These are phyloP conservation scores for Ceratobasidium theobromae DNA, from an alignment of 1,284 basidiomycete genomes.

Conservation along the genomic window DNA sequence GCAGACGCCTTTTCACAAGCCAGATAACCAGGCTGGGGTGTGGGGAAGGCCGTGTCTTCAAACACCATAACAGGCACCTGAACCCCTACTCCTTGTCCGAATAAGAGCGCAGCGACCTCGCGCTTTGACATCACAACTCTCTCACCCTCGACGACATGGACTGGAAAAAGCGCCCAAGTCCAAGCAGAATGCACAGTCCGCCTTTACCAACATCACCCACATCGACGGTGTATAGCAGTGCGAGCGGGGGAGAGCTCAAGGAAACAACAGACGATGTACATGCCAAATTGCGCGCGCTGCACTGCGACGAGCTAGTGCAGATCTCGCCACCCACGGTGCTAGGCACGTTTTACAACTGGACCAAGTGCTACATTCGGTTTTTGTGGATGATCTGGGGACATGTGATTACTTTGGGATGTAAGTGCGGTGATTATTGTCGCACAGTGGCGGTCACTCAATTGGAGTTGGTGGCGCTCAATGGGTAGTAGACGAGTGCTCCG, in stretches of 20 bases:
- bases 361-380: slow-evolving; percentile 9
- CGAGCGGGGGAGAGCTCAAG: too few relatives aligned
- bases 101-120: slow-evolving; percentile 16
- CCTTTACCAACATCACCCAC: not conserved
- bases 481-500: slow-evolving; percentile 20
- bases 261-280: slow-evolving; percentile 24
- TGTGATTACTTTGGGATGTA: slow-evolving; percentile 5
- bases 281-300: slow-evolving; percentile 6
- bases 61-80: slow-evolving; percentile 1
- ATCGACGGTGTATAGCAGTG: not conserved
- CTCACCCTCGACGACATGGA: not conserved
- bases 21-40: not conserved
- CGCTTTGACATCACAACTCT: not conserved
- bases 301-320: slow-evolving; percentile 14
- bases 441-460: not conserved
- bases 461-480: not conserved
- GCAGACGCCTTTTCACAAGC: slow-evolving; percentile 14
- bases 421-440: not conserved
- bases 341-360: slow-evolving; percentile 23
- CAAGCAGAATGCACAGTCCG: not conserved
- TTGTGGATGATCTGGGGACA: slow-evolving; percentile 26
- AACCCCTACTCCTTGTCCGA: not conserved
- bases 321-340: slow-evolving; percentile 8
- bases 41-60: slow-evolving; percentile 20
- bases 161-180: slow-evolving; percentile 31